phyloP scores from a whole-genome alignment of 345 rosid species.

The Euphorbia pulcherrima region DNA sequence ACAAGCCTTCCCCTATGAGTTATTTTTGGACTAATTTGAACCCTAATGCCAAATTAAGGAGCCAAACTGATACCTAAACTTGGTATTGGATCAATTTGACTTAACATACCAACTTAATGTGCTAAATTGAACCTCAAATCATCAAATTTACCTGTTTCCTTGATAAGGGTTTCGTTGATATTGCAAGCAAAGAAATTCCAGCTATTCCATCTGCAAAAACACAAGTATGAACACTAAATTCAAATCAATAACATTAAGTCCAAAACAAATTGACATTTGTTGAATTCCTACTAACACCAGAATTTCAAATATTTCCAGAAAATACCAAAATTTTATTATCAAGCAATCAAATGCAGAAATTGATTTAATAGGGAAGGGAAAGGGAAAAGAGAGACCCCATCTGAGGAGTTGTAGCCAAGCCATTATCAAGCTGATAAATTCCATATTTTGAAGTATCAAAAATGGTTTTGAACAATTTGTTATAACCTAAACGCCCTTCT shows the following conservation, averaged over 20 bases:
- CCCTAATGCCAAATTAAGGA: too few species aligned
- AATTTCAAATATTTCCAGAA: not conserved
- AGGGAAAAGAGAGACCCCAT: conserved; percentile 63
- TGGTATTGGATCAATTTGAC: too few species aligned
- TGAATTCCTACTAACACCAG: too few species aligned
- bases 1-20: too few species aligned
- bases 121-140: too few species aligned
- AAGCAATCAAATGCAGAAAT: not conserved
- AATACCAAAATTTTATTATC: not conserved
- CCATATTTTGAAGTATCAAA: conserved; percentile 79
- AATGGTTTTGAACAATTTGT: conserved; percentile 41
- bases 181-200: conserved; percentile 96
- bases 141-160: conserved; percentile 63
- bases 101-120: too few species aligned
- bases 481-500: conserved; percentile 34
- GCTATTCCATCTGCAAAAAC: conserved; percentile 86
- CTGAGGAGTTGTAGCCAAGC: conserved; percentile 83
- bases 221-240: not conserved
- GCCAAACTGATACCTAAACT: too few species aligned
- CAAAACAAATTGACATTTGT: too few species aligned
- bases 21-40: too few species aligned
- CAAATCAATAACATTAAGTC: too few species aligned
- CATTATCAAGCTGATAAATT: conserved; percentile 71
- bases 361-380: too few species aligned
- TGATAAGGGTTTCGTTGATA: conserved; percentile 75